phyloP scores from a whole-genome alignment of 2,329 filamentous ascomycete species.

The Macrophomina pseudophaseolina region DNA sequence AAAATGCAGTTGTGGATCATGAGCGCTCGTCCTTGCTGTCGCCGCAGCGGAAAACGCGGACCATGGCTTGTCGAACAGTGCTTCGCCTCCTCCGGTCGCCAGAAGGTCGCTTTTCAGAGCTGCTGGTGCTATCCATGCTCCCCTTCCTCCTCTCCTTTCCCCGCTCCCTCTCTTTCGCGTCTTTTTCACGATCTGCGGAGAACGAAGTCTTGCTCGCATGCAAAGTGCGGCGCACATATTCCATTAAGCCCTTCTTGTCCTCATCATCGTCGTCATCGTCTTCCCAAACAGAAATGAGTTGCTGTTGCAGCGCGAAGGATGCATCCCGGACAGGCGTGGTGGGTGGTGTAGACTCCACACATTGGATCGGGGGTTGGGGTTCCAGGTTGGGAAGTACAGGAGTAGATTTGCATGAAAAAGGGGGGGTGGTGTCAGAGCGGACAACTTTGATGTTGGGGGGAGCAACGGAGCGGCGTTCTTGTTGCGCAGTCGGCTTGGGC shows the following conservation, averaged over 20 bases:
- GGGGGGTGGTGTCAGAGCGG: neutral
- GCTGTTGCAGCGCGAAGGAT: conserved; percentile 16
- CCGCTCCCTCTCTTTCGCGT: neutral
- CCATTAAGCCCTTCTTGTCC: conserved; percentile 11
- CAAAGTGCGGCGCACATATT: conserved; percentile 17
- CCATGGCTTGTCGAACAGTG: conserved; percentile 21
- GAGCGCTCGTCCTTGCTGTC: conserved; percentile 3
- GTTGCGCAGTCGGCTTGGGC: neutral
- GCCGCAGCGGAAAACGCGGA: conserved; percentile 21
- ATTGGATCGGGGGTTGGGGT: neutral
- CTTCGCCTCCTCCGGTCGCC: neutral
- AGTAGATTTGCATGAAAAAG: neutral
- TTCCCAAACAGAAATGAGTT: conserved; percentile 22
- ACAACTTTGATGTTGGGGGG: conserved; percentile 2
- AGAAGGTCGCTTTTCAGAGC: neutral
- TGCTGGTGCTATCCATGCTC: conserved; percentile 1
- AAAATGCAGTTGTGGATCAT: neutral
- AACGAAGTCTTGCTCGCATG: conserved; percentile 21
- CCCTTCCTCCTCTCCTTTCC: neutral
- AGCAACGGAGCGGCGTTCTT: conserved; percentile 10
- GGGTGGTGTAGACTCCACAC: conserved; percentile 3
- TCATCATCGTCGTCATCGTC: conserved; percentile 22
- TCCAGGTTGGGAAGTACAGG: conserved; percentile 9
- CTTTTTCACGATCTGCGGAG: conserved; percentile 2
- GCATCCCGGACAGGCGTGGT: conserved; percentile 15